These are phyloP conservation scores for Ophiostoma montium DNA, from an alignment of 2,329 filamentous ascomycete genomes.

Conservation along the genomic window DNA sequence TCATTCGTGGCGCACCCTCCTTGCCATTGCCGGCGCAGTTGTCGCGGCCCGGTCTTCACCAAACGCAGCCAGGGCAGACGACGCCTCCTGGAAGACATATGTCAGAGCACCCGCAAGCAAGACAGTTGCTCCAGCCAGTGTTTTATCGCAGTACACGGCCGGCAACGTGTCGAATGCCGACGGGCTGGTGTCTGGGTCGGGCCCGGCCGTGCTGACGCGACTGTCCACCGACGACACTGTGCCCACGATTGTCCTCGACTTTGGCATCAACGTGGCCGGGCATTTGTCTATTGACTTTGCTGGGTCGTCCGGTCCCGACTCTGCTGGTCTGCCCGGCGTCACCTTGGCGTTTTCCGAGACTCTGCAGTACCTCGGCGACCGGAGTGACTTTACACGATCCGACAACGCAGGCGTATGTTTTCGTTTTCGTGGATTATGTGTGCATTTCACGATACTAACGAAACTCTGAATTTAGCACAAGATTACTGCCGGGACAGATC, in stretches of 20 bases:
- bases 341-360: constrained; percentile 35
- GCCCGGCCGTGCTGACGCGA: constrained; percentile 21
- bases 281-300: constrained; percentile 28
- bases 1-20: constrained; percentile 1
- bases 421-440: too few species aligned
- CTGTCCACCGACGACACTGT: constrained; percentile 9
- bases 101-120: constrained; percentile 23
- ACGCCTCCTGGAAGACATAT: constrained; percentile 24
- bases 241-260: constrained; percentile 32
- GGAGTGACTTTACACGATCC: constrained; percentile 35
- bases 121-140: constrained; percentile 19
- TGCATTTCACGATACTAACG: too few species aligned
- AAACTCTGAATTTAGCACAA: constrained; percentile 10
- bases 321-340: constrained; percentile 23
- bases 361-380: constrained; percentile 26
- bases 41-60: background rate
- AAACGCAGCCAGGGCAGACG: constrained; percentile 1
- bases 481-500: constrained; percentile 33
- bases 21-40: background rate
- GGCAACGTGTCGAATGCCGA: constrained; percentile 26
- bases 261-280: constrained; percentile 33
- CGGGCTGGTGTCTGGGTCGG: constrained; percentile 18
- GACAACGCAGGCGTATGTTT: constrained; percentile 25
- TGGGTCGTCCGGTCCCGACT: constrained; percentile 16
- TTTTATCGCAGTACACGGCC: constrained; percentile 18